phyloP scores from a whole-genome alignment of 2,329 filamentous ascomycete genomes.

The Phyllosticta citriasiana region DNA sequence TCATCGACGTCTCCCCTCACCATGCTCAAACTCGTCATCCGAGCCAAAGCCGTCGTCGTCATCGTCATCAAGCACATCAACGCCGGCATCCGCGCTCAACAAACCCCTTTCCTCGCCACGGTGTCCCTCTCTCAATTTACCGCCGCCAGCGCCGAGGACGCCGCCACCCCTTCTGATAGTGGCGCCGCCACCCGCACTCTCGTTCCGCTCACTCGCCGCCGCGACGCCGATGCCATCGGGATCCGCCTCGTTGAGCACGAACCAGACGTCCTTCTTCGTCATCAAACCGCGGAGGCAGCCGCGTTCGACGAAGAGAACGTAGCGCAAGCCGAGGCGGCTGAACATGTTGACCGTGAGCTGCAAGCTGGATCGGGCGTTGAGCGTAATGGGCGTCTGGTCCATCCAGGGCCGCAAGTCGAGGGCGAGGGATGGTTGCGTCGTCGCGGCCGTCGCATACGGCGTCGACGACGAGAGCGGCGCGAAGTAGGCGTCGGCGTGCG shows the following conservation, averaged over 20 bases:
- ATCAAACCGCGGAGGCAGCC: constrained; percentile 75
- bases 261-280: constrained; percentile 98
- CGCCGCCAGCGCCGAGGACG: constrained; percentile 15
- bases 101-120: constrained; percentile 31
- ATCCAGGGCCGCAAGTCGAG: constrained; percentile 95
- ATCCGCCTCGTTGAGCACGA: constrained; percentile 71
- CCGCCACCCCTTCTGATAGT: constrained; percentile 15
- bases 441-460: background rate
- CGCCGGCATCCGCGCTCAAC: constrained; percentile 14
- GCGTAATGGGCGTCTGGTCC: constrained; percentile 93
- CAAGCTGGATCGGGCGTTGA: constrained; percentile 65
- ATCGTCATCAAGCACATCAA: background rate
- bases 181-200: background rate
- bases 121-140: constrained; percentile 26
- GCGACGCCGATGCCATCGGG: constrained; percentile 23
- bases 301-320: constrained; percentile 76
- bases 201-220: background rate
- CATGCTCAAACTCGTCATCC: background rate
- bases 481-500: constrained; percentile 74
- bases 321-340: constrained; percentile 83
- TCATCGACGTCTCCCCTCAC: too few relatives aligned
- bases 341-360: constrained; percentile 89
- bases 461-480: constrained; percentile 45
- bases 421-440: constrained; percentile 61
- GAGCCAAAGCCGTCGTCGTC: background rate